Percentiles rank a stretch among this genome's conserved stretches.
phyloP scores from a whole-genome alignment of 164 flowering plant genomes.

The Euptelea pleiosperma region DNA sequence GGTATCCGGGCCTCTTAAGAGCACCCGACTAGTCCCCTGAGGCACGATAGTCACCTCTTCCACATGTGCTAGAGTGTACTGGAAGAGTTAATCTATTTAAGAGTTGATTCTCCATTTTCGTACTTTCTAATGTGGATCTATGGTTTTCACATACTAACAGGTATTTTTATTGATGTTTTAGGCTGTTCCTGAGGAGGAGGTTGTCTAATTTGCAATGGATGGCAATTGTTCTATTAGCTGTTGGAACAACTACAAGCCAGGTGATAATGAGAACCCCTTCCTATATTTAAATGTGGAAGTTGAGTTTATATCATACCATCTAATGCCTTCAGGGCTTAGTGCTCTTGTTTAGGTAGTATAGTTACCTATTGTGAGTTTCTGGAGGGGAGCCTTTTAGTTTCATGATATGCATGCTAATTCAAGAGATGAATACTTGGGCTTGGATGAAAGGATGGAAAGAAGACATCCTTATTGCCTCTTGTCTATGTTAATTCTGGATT shows the following conservation, averaged over 20 bases:
- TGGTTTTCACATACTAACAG: background rate
- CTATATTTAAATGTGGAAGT: background rate
- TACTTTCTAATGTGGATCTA: background rate
- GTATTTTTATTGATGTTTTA: constrained; percentile 24
- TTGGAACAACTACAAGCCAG: constrained; percentile 99
- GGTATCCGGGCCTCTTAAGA: too few species aligned
- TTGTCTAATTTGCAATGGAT: constrained; percentile 92
- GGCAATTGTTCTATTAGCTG: constrained; percentile 84
- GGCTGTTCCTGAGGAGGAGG: constrained; percentile 79
- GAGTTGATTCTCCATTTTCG: background rate
- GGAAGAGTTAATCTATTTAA: background rate
- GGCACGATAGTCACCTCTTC: too few species aligned
- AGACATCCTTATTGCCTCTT: too few species aligned
- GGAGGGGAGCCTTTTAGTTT: too few species aligned
- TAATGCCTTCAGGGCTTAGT: constrained; percentile 3
- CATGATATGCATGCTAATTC: too few species aligned
- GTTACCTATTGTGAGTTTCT: too few species aligned
- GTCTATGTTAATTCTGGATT: too few species aligned
- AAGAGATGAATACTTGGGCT: too few species aligned
- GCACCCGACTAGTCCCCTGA: too few species aligned
- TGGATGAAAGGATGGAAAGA: too few species aligned
- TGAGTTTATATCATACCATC: background rate
- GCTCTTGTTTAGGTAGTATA: too few species aligned
- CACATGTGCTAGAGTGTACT: too few species aligned
- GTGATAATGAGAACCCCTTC: constrained; percentile 28